Percentiles rank a stretch among this genome's conserved stretches.
Conservation (phyloP, 2,329 filamentous ascomycete genomes). For the Hansfordia pulvinata region DNA sequence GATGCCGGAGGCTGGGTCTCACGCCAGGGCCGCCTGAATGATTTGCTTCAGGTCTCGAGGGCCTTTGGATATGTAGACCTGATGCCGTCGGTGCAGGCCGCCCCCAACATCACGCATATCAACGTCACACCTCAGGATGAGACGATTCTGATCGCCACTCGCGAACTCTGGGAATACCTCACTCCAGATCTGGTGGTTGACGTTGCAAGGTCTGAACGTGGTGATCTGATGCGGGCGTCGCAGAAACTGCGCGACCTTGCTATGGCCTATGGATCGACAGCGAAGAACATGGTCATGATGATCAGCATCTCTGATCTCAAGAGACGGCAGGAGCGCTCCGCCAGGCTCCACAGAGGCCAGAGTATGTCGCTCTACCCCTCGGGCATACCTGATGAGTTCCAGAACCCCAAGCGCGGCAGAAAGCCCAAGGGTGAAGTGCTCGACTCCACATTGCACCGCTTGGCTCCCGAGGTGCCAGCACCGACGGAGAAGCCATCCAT, state of each 20-base stretch:
- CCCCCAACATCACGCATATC: conserved; percentile 68
- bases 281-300: conserved; percentile 99
- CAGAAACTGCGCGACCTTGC: conserved; percentile 91
- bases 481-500: conserved; percentile 85
- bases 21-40: conserved; percentile 85
- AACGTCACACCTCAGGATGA: conserved; percentile 81
- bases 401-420: conserved; percentile 52
- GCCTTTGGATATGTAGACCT: conserved; percentile 91
- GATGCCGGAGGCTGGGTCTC: conserved; percentile 95
- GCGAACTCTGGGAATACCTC: conserved; percentile 91
- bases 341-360: conserved; percentile 56
- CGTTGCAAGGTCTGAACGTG: conserved; percentile 72
- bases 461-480: conserved; percentile 83
- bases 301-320: conserved; percentile 86
- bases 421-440: conserved; percentile 51
- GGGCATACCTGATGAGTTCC: conserved; percentile 54
- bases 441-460: conserved; percentile 74
- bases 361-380: conserved; percentile 78
- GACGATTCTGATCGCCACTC: conserved; percentile 81
- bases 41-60: conserved; percentile 78
- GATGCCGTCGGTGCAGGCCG: conserved; percentile 86
- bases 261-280: conserved; percentile 85
- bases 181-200: conserved; percentile 85
- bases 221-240: conserved; percentile 85
- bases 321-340: conserved; percentile 60